Evolutionary conservation across 2,329 filamentous ascomycete genomes (phyloP).

Genomic region (Sarocladium oryzae): DNA sequence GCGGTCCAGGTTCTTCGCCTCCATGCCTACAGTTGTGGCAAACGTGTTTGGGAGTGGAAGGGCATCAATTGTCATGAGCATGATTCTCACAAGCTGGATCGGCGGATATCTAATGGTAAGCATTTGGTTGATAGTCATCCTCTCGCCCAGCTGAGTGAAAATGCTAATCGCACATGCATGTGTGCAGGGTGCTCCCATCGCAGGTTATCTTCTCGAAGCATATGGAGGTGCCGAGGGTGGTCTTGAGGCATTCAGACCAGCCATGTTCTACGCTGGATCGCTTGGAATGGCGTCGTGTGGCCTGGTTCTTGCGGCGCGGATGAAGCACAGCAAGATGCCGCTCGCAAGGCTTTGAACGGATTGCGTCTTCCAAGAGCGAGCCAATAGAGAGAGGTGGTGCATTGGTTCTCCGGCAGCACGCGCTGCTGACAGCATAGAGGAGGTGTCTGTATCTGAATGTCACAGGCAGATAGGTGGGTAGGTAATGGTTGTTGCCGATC

Average conservation of each 20-base stretch:
- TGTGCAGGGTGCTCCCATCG: slow-evolving; percentile 51
- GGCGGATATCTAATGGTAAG: slow-evolving; percentile 54
- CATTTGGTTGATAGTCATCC: slow-evolving; percentile 9
- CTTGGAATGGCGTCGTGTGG: slow-evolving; percentile 39
- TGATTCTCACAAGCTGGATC: slow-evolving; percentile 55
- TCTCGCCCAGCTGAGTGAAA: neutral
- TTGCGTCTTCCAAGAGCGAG: no score
- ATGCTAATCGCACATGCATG: slow-evolving; percentile 11
- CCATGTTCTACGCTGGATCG: slow-evolving; percentile 56
- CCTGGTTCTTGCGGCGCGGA: slow-evolving; percentile 34
- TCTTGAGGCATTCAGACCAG: slow-evolving; percentile 48
- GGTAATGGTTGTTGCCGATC: no score
- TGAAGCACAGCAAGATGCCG: slow-evolving; percentile 32
- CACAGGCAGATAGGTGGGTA: no score
- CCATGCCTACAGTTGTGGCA: slow-evolving; percentile 56
- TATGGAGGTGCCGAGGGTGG: slow-evolving; percentile 44
- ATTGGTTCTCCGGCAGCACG: no score
- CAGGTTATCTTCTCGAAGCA: slow-evolving; percentile 50
- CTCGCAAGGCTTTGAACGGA: slow-evolving; percentile 22
- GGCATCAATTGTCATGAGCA: slow-evolving; percentile 52
- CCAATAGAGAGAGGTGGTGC: no score
- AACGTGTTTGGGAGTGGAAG: slow-evolving; percentile 51
- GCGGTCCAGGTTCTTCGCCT: slow-evolving; percentile 46
- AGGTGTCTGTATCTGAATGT: no score
- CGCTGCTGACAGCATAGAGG: no score